phyloP scores from a whole-genome alignment of 2,329 filamentous ascomycete species.

The Clarireedia hainanense region DNA sequence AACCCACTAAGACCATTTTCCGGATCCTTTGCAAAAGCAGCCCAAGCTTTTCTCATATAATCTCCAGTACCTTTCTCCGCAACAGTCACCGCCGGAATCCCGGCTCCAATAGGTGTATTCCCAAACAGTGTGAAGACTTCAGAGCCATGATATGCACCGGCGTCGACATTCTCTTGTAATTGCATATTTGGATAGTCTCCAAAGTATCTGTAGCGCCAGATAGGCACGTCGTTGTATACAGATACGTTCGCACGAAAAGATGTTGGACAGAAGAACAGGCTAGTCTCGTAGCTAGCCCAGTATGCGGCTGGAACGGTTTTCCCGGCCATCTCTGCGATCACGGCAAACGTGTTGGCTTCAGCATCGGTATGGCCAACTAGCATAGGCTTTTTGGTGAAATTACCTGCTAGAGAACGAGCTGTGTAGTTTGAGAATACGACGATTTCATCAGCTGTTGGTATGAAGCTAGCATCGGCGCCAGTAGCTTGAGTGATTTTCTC shows the following conservation, averaged over 20 bases:
- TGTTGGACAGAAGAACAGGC: conserved; percentile 30
- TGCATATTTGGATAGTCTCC: conserved; percentile 31
- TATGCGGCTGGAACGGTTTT: conserved; percentile 17
- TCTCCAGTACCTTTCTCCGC: conserved; percentile 23
- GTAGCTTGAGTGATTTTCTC: conserved; percentile 13
- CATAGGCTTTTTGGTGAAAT: conserved; percentile 20
- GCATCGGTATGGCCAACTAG: conserved; percentile 30
- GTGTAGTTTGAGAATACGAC: conserved; percentile 26
- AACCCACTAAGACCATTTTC: conserved; percentile 28
- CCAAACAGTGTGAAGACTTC: conserved; percentile 31
- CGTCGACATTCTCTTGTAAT: conserved; percentile 17
- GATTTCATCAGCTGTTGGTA: conserved; percentile 23
- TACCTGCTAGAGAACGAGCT: conserved; percentile 10
- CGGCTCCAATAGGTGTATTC: conserved; percentile 11
- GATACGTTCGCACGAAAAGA: conserved; percentile 24
- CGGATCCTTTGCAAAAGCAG: conserved; percentile 34
- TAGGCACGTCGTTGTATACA: conserved; percentile 24
- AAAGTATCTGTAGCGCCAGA: conserved; percentile 34
- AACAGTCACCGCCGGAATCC: conserved; percentile 16
- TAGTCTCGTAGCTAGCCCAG: conserved; percentile 26
- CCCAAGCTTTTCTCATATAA: conserved; percentile 33
- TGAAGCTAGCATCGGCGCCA: conserved; percentile 18
- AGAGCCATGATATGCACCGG: conserved; percentile 30
- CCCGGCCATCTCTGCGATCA: conserved; percentile 20
- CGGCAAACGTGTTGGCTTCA: conserved; percentile 25